Evolutionary conservation across 2,329 filamentous ascomycete species (phyloP).

Genomic region (Beauveria sp.): DNA sequence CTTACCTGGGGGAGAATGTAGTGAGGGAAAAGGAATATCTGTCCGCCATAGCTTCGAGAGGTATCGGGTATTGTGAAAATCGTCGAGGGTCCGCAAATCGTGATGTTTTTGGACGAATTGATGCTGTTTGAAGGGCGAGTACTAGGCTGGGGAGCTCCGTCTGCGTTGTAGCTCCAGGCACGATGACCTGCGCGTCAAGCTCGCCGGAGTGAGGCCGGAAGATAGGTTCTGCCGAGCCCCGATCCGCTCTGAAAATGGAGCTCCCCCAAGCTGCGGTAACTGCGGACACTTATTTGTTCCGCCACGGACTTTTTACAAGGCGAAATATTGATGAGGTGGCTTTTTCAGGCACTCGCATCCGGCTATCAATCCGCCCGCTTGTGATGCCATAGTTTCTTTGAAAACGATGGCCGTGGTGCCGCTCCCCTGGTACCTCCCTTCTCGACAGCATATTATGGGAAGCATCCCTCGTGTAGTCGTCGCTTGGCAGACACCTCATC

Average conservation of each 20-base stretch:
- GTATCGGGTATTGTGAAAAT: not conserved
- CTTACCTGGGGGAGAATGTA: conserved; percentile 97
- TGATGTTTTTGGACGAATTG: conserved; percentile 10
- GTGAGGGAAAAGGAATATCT: conserved; percentile 99
- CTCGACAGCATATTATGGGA: conserved; percentile 5
- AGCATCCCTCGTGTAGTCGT: not conserved
- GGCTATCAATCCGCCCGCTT: not conserved
- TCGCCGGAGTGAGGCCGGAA: conserved; percentile 5
- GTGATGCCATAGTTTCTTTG: not conserved
- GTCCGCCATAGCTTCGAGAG: conserved; percentile 69
- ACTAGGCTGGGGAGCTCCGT: conserved; percentile 9
- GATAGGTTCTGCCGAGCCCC: conserved; percentile 5
- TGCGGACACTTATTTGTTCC: conserved; percentile 6
- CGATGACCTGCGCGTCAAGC: conserved; percentile 15
- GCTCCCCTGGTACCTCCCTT: not conserved
- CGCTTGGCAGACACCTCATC: not conserved
- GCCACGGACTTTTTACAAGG: not conserved
- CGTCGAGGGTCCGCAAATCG: not conserved
- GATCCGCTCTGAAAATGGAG: conserved; percentile 5
- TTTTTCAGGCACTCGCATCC: not conserved
- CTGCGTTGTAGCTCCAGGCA: conserved; percentile 12
- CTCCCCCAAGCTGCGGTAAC: not conserved
- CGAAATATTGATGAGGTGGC: conserved; percentile 11
- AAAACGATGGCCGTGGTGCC: not conserved
- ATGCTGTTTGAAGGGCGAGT: conserved; percentile 13